Evolutionary conservation across 345 rosid species (phyloP).

Genomic region (Orychophragmus violaceus): DNA sequence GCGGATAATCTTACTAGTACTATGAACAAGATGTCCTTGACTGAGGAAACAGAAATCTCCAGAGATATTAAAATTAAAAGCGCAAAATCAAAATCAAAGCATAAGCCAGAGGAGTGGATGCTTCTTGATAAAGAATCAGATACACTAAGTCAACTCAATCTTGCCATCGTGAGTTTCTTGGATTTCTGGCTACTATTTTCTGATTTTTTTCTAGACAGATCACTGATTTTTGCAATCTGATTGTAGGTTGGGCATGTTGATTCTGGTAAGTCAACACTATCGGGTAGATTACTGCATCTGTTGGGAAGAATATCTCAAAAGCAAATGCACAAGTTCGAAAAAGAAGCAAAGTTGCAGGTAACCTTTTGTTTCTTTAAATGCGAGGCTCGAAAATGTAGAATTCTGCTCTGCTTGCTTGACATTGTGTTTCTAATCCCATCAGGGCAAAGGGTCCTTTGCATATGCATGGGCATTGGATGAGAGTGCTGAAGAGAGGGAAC

Average conservation of each 20-base stretch:
- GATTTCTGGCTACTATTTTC: background rate
- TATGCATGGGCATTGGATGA: conserved; percentile 99
- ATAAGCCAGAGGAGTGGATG: conserved; percentile 89
- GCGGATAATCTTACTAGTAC: conserved; percentile 28
- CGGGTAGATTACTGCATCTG: conserved; percentile 86
- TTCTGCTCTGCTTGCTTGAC: conserved; percentile 25
- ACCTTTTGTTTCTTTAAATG: background rate
- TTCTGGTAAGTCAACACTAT: conserved; percentile 96
- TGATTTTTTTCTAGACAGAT: background rate
- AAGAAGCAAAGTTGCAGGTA: conserved; percentile 89
- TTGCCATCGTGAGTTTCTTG: conserved; percentile 74
- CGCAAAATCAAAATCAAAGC: conserved; percentile 37
- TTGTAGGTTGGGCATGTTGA: conserved; percentile 98
- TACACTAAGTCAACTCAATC: conserved; percentile 62
- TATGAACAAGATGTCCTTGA: conserved; percentile 34
- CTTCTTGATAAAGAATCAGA: conserved; percentile 57
- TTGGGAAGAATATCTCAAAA: conserved; percentile 87
- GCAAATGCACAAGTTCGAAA: conserved; percentile 92
- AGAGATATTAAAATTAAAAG: conserved; percentile 18
- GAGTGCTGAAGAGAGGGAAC: conserved; percentile 95
- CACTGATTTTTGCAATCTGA: background rate
- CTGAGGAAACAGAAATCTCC: conserved; percentile 35
- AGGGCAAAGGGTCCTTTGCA: conserved; percentile 98
- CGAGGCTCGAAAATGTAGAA: background rate
- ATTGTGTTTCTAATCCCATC: conserved; percentile 19